Conservation (phyloP, 2,329 filamentous ascomycete genomes). For the Alternaria gaisen region DNA sequence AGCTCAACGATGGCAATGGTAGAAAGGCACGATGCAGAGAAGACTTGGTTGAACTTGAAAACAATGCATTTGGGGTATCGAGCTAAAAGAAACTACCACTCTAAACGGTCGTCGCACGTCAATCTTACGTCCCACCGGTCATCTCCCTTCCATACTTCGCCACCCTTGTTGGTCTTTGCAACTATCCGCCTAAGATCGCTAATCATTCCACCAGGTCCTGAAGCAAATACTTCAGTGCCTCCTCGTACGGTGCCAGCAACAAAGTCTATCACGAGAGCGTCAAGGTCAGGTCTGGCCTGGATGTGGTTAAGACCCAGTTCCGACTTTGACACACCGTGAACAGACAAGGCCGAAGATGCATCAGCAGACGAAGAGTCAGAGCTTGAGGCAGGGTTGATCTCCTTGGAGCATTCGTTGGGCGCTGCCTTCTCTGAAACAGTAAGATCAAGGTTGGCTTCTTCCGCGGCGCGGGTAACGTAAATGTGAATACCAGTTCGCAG, state of each 20-base stretch:
- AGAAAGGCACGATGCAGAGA: neutral
- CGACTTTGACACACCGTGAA: constrained; percentile 42
- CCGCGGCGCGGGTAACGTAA: constrained; percentile 43
- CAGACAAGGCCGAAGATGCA: constrained; percentile 34
- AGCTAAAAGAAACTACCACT: constrained; percentile 36
- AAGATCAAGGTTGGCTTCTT: constrained; percentile 29
- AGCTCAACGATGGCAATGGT: neutral
- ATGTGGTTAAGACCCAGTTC: constrained; percentile 39
- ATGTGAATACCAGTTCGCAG: constrained; percentile 43
- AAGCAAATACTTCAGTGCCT: constrained; percentile 43
- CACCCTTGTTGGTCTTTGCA: constrained; percentile 42
- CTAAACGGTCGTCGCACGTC: constrained; percentile 45
- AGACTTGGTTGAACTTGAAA: neutral
- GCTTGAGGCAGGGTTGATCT: constrained; percentile 31
- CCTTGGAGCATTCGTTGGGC: constrained; percentile 29
- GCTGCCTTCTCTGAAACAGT: constrained; percentile 31
- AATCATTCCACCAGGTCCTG: constrained; percentile 44
- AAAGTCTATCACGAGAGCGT: constrained; percentile 34
- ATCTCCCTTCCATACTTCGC: constrained; percentile 45
- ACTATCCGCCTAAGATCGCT: constrained; percentile 45
- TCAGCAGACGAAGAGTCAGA: constrained; percentile 29
- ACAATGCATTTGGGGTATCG: constrained; percentile 33
- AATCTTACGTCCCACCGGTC: constrained; percentile 43
- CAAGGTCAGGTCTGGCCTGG: constrained; percentile 34
- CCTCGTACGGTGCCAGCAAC: constrained; percentile 34